phyloP scores from a whole-genome alignment of 148 eudicot species.

The Oxyria digyna region DNA sequence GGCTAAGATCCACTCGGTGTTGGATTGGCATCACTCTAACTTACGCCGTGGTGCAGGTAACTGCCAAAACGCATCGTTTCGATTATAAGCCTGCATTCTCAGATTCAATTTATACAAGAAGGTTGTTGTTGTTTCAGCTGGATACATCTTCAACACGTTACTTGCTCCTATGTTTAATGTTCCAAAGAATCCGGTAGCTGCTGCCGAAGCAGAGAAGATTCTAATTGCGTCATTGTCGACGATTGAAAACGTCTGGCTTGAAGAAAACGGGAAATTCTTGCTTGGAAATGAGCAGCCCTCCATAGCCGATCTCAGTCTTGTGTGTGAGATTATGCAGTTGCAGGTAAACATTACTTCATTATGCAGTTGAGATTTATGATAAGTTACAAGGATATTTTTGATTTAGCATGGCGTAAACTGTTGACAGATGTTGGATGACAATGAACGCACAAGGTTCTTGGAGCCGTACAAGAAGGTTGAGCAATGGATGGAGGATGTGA shows the following conservation, averaged over 20 bases:
- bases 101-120: no score
- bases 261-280: constrained; percentile 14
- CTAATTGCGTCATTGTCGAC: constrained; percentile 9
- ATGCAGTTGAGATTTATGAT: no score
- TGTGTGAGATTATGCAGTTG: constrained; percentile 23
- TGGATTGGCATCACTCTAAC: constrained; percentile 29
- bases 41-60: constrained; percentile 25
- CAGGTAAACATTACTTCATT: constrained; percentile 13
- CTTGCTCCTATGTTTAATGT: constrained; percentile 16
- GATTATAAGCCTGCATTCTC: no score
- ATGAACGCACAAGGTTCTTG: no score
- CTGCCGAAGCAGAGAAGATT: constrained; percentile 11
- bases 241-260: constrained; percentile 19
- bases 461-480: no score
- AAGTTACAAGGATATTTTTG: no score
- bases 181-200: constrained; percentile 8
- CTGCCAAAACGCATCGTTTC: not conserved
- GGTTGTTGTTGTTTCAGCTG: constrained; percentile 11
- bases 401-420: no score
- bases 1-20: constrained; percentile 20
- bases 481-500: no score
- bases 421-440: no score
- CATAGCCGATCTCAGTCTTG: constrained; percentile 22
- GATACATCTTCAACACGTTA: constrained; percentile 13
- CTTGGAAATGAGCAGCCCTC: constrained; percentile 19